A percentile compares a stretch with the other conserved stretches of the same genome.
phyloP scores from a whole-genome alignment of 495 filamentous ascomycete species.

The Penicillium pulvis region DNA sequence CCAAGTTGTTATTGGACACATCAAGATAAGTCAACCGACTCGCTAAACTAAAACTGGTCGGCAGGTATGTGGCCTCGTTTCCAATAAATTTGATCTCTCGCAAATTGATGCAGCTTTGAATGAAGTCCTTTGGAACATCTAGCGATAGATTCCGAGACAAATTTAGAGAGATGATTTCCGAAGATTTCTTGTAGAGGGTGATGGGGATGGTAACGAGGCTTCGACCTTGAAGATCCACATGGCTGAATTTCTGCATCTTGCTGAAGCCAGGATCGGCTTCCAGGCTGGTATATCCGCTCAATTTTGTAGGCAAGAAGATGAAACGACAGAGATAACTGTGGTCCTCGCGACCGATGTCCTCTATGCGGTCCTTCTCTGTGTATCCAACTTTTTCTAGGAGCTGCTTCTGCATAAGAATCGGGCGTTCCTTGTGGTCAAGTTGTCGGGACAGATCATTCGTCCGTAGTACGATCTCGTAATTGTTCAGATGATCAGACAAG shows the following conservation, averaged over 20 bases:
- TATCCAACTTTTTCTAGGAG: conserved; percentile 93
- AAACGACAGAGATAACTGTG: conserved; percentile 96
- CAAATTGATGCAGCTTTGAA: conserved; percentile 86
- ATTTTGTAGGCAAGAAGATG: conserved; percentile 84
- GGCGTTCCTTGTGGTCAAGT: conserved; percentile 74
- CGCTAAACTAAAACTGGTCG: conserved; percentile 80
- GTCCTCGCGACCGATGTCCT: conserved; percentile 96
- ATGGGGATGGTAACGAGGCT: conserved; percentile 96
- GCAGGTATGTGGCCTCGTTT: conserved; percentile 88
- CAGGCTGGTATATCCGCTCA: conserved; percentile 70
- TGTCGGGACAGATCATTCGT: conserved; percentile 90
- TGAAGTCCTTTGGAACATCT: conserved; percentile 94
- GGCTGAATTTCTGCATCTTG: conserved; percentile 84
- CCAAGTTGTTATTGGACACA: conserved; percentile 89
- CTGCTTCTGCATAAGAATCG: conserved; percentile 89
- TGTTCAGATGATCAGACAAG: conserved; percentile 82
- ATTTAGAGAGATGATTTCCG: conserved; percentile 93
- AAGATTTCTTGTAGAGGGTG: conserved; percentile 83
- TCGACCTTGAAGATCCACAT: conserved; percentile 88
- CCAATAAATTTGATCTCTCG: conserved; percentile 93
- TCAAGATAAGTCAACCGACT: conserved; percentile 84
- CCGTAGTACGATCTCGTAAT: conserved; percentile 92
- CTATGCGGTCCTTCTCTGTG: conserved; percentile 79
- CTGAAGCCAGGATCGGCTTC: conserved; percentile 77
- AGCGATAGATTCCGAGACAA: conserved; percentile 88